phyloP scores from a whole-genome alignment of 306 rosid species.

The Prunus armeniaca region DNA sequence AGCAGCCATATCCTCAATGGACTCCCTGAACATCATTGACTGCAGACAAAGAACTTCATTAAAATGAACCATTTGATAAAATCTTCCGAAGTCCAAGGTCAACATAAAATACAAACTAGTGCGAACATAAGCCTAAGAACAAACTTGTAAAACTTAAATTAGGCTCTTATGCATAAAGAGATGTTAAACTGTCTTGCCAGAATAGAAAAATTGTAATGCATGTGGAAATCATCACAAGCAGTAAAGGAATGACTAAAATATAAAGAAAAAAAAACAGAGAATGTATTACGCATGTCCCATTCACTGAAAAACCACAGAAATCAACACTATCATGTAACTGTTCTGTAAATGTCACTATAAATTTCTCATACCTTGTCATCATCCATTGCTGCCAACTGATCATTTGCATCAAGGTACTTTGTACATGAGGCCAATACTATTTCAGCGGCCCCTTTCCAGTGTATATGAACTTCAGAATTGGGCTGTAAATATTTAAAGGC shows the following conservation, averaged over 20 bases:
- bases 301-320: background rate
- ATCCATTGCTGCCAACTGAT: slow-evolving; percentile 46
- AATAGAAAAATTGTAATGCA: background rate
- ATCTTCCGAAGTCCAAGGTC: background rate
- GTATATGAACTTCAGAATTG: slow-evolving; percentile 60
- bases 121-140: background rate
- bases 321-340: background rate
- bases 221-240: background rate
- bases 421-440: slow-evolving; percentile 64
- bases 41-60: slow-evolving; percentile 28
- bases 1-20: slow-evolving; percentile 79
- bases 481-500: slow-evolving; percentile 36
- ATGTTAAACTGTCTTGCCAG: background rate
- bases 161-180: background rate
- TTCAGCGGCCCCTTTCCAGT: slow-evolving; percentile 99
- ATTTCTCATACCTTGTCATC: slow-evolving; percentile 55
- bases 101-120: background rate
- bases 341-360: too few species aligned
- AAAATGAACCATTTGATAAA: background rate
- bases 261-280: background rate
- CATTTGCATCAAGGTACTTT: slow-evolving; percentile 40
- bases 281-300: background rate
- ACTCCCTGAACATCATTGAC: slow-evolving; percentile 47
- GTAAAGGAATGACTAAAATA: background rate
- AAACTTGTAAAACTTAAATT: background rate